Evolutionary conservation across 805 yeast species (phyloP).

Genomic region (Blastobotrys parvus): DNA sequence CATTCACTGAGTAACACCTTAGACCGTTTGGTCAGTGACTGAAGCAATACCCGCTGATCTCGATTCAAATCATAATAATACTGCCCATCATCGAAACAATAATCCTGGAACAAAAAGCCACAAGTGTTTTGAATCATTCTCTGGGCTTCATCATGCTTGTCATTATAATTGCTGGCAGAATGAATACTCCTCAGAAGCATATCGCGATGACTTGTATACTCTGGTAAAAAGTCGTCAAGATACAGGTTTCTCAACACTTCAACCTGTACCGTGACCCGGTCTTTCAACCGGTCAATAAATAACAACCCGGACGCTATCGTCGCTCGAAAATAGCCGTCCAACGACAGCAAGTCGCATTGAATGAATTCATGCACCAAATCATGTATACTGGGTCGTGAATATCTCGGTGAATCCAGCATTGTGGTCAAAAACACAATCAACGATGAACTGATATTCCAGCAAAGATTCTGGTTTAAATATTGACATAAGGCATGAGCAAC

Average conservation of each 20-base stretch:
- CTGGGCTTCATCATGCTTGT: slow-evolving; percentile 2
- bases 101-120: slow-evolving; percentile 4
- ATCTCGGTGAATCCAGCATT: slow-evolving; percentile 7
- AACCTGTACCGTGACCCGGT: slow-evolving; percentile 34
- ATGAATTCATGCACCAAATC: slow-evolving; percentile 45
- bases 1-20: slow-evolving; percentile 8
- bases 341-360: slow-evolving; percentile 41
- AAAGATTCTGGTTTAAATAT: slow-evolving; percentile 13
- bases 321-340: slow-evolving; percentile 65
- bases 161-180: not conserved
- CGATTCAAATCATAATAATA: slow-evolving; percentile 2
- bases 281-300: slow-evolving; percentile 42
- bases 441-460: slow-evolving; percentile 19
- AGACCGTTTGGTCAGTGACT: slow-evolving; percentile 5
- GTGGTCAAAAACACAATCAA: slow-evolving; percentile 20
- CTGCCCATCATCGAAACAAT: not conserved
- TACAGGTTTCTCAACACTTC: slow-evolving; percentile 36
- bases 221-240: slow-evolving; percentile 3
- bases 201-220: slow-evolving; percentile 7
- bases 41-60: slow-evolving; percentile 1
- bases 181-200: slow-evolving; percentile 10
- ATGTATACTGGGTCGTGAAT: slow-evolving; percentile 18
- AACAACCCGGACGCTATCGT: slow-evolving; percentile 82
- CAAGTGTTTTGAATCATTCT: not conserved
- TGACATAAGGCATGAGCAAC: slow-evolving; percentile 16